Conservation (phyloP, 2,329 filamentous ascomycete species). For the Zasmidium cellare region DNA sequence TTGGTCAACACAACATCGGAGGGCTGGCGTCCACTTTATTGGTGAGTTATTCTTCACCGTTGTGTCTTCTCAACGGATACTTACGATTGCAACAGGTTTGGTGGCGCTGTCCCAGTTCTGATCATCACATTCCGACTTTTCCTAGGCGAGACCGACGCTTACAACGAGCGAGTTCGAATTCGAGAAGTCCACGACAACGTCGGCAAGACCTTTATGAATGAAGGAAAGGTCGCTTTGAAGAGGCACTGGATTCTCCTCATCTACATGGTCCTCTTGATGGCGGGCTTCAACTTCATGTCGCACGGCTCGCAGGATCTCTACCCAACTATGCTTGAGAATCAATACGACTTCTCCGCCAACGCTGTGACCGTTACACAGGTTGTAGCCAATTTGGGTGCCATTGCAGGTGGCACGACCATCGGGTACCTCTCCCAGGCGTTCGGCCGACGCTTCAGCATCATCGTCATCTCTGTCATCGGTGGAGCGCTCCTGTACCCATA, state of each 20-base stretch:
- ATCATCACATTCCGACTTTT: constrained; percentile 77
- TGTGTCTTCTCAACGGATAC: not conserved
- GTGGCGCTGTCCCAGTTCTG: constrained; percentile 73
- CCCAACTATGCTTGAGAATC: constrained; percentile 60
- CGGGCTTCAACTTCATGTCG: constrained; percentile 89
- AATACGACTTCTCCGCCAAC: constrained; percentile 55
- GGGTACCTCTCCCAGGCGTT: constrained; percentile 49
- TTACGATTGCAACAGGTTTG: constrained; percentile 72
- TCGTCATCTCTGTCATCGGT: constrained; percentile 58
- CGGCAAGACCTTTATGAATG: constrained; percentile 67
- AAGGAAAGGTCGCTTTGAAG: constrained; percentile 76
- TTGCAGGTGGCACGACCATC: constrained; percentile 47
- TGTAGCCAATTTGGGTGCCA: constrained; percentile 52
- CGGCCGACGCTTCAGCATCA: constrained; percentile 50
- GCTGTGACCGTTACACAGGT: constrained; percentile 51
- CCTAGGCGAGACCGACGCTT: constrained; percentile 77
- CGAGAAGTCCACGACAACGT: constrained; percentile 62
- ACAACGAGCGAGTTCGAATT: constrained; percentile 64
- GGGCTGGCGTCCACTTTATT: constrained; percentile 70
- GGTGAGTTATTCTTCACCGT: not conserved
- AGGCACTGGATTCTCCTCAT: constrained; percentile 77
- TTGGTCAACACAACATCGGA: constrained; percentile 76
- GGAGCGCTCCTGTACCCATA: constrained; percentile 83
- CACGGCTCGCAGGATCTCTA: constrained; percentile 72
- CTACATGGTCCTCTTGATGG: constrained; percentile 85